These are phyloP conservation scores for Fonsecaea multimorphosa DNA, from an alignment of 2,329 filamentous ascomycete genomes.

Conservation along the genomic window DNA sequence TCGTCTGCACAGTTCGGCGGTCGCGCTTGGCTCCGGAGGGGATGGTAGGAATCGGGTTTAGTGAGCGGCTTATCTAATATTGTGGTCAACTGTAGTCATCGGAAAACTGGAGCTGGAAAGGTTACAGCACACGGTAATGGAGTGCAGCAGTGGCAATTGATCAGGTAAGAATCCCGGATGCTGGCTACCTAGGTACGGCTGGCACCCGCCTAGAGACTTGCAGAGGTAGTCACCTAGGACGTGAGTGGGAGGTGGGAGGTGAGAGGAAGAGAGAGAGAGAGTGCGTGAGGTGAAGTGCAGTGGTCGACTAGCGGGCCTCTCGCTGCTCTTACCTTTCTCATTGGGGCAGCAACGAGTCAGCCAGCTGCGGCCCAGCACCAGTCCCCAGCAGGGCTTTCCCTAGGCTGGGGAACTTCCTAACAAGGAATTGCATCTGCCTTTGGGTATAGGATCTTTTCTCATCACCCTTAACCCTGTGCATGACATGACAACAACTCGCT, in stretches of 20 bases:
- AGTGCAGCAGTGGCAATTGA: slow-evolving; percentile 8
- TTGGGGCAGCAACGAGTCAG: background rate
- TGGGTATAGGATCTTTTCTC: slow-evolving; percentile 1
- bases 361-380: background rate
- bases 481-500: slow-evolving; percentile 3
- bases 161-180: slow-evolving; percentile 2
- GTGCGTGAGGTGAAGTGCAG: background rate
- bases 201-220: slow-evolving; percentile 1
- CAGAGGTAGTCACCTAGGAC: background rate
- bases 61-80: slow-evolving; percentile 20
- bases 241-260: background rate
- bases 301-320: background rate
- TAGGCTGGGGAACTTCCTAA: slow-evolving; percentile 6
- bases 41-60: slow-evolving; percentile 12
- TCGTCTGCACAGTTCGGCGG: background rate
- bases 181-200: slow-evolving; percentile 11
- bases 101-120: slow-evolving; percentile 15
- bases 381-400: too few relatives aligned
- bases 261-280: too few relatives aligned
- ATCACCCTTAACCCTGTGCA: background rate
- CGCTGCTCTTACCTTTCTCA: slow-evolving; percentile 1
- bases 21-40: slow-evolving; percentile 4
- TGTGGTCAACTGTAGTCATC: slow-evolving; percentile 22
- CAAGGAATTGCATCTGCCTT: slow-evolving; percentile 5
- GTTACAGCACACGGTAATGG: slow-evolving; percentile 8